Base-by-base conservation (phyloP, 139 green algal genomes). In the Pedinophyceae sp. region DNA sequence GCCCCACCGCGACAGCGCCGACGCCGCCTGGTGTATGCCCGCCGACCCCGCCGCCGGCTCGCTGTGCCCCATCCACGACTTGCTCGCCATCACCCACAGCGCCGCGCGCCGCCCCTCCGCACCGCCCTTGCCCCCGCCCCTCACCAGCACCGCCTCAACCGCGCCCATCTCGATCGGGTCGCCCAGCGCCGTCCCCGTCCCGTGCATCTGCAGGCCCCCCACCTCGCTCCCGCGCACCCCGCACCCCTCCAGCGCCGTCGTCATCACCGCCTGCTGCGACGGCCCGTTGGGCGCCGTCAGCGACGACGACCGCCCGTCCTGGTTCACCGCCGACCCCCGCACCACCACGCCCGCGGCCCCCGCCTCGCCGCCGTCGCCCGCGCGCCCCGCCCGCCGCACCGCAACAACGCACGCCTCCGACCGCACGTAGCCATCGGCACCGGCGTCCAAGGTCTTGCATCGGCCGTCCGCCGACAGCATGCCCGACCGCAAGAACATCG, bases 11-110 rank as follows among this genome's bases (percentile, higher is more conserved):
- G n/a, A n/a, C 24, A 75, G 53, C 1, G 57, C 59, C 7, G 6
- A 2, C 3, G 71, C 4, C 3, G 72, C 74, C 56, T 86, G 67
- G 2, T 69, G 38, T 1, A 92, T 50, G 27, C 79, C 81, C 24
- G 78, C 71, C 2, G 85, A 40, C 19, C 86, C 86, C 0, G 78
- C 72, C 17, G 75, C 80, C 2, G 80, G 72, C 67, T 95, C 86
- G 3, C 68, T 76, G 64, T 95, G 86, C 4, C 83, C 86, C 2
- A 87, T 67, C 65, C 73, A 81, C 19, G 73, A 75, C 64, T 94
- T 93, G 54, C 38, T 64, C 20, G 79, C 72, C 2, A 59, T 55
- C 22, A 82, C 45, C 0, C 57, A 20, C 24, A 87, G 50, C 15
- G 75, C 65, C 43, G 62, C 51, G 24, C 6, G 46, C 0, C 23